Percentiles rank a stretch among this genome's conserved stretches.
These are phyloP conservation scores for Decorospora gaudefroyi DNA, from an alignment of 2,329 filamentous ascomycete species.

Conservation along the genomic window DNA sequence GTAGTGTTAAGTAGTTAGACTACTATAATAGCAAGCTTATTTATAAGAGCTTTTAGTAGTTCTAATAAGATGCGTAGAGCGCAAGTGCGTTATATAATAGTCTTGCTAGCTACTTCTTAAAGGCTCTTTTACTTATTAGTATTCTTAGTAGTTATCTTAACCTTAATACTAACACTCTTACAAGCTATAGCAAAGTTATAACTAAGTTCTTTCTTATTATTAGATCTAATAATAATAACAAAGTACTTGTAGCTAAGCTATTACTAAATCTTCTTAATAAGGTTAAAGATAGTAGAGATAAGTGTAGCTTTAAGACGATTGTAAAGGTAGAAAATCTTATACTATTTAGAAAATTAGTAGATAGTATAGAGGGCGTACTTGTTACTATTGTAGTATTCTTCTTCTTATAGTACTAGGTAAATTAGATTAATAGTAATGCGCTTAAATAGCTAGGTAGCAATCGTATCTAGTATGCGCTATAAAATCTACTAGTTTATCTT, in stretches of 20 bases:
- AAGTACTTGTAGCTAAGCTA: background rate
- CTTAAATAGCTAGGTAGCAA: background rate
- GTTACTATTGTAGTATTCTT: constrained; percentile 7
- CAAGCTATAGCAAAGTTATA: background rate
- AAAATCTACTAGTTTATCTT: constrained; percentile 6
- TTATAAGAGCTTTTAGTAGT: constrained; percentile 6
- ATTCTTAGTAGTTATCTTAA: background rate
- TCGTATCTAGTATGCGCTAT: background rate
- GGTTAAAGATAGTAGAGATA: background rate
- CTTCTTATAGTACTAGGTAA: constrained; percentile 4
- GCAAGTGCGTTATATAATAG: constrained; percentile 1
- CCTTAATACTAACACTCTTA: background rate
- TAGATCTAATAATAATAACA: background rate
- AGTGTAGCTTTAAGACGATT: constrained; percentile 1
- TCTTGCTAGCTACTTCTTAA: background rate
- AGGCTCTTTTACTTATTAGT: background rate
- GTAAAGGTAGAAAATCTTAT: background rate
- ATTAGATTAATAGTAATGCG: background rate
- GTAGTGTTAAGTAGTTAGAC: constrained; percentile 15
- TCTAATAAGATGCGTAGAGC: background rate
- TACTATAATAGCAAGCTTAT: constrained; percentile 8
- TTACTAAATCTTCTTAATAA: constrained; percentile 2
- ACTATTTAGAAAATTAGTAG: constrained; percentile 3
- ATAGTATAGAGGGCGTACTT: background rate
- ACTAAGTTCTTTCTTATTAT: background rate